Evolutionary conservation across 176 grass and related monocot species (phyloP), one percentile per base, ranked within the genome.

Genomic region (Poa pratensis): DNA sequence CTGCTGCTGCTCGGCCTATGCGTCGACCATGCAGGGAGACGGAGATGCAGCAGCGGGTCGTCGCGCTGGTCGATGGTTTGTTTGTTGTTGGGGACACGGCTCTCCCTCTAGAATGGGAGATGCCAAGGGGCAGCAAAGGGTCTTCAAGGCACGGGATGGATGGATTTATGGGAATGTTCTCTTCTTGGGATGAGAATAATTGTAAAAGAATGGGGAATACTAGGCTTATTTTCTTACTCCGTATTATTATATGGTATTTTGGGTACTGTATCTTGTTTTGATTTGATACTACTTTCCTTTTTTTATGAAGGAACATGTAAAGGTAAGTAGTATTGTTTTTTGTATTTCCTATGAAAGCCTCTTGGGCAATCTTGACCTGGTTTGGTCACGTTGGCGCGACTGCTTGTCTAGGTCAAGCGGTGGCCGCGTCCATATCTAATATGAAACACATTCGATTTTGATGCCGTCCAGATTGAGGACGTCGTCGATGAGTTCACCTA

Each of bases 1-100:
- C 17, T 3, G 42, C 79, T 52, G 16, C 73, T n/a, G 67, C 82
- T 75, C 81, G 55, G 75, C 55, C 35, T 72, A 78, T 13, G 80
- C 75, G 55, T 79, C n/a, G n/a, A n/a, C 66, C 81, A 79, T 84
- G 74, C 64, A 64, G 55, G 10, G 17, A 43, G 40, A 39, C 37
- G 37, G n/a, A 24, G 39, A 22, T 71, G 60, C 3, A 63, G n/a
- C 4, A 15, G 48, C 48, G 15, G 48, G 48, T 49, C 48, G 48
- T 15, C 48, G 15, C 48, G 48, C 1, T 0, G 42, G 42, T 6
- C 7, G 57, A 60, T 6, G 11, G 22, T 13, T n/a, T 6, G 60
- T 64, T 64, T 60, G 27, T 32, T 64, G 64, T 17, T 68, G 64
- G 64, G 64, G 11, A 37, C 64, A 68, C 64, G 64, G 2, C 64